Evolutionary conservation across 2,329 filamentous ascomycete genomes (phyloP), one percentile per base, ranked within the genome.

Genomic region (Alternaria tenuissima): DNA sequence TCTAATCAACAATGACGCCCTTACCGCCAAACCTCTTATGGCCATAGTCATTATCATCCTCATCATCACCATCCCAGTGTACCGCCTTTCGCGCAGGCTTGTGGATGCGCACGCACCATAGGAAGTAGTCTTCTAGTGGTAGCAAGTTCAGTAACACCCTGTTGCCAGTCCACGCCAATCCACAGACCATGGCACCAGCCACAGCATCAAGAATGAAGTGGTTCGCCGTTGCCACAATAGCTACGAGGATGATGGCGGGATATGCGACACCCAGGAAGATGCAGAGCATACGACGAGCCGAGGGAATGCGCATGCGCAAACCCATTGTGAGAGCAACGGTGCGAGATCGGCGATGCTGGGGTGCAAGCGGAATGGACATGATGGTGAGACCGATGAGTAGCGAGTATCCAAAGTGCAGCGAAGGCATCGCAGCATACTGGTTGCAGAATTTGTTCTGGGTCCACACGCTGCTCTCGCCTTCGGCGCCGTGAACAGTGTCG

Each of bases 361-460:
- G 82, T 9, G 84, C 79, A 1, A 91, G 80, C 1, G 90, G 90
- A 47, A 91, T 85, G 1, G 86, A 87, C 67, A 87, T 85, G 58
- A 92, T 84, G 4, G 89, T 92, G 12, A 92, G 78, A 7, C 90
- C 90, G 71, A 92, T 88, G 69, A 92, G 84, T 30, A 92, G 85
- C 4, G 88, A 89, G 79, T 92, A 92, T 3, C 90, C 90, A 71
- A 92, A 92, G 75, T 92, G 90, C 16, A 92, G 82, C 0, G 88
- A 90, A 1, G 90, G 90, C 90, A 92, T 92, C 7, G 90, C 90
- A 84, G 88, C 89, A 76, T 91, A 91, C 77, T 92, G 89, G 74
- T 92, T 92, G 78, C 89, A 91, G 76, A 91, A 92, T 62, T 83
- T 85, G 78, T 91, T 91, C 49, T 88, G 85, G 0, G 89, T 91